phyloP scores from a whole-genome alignment of 1,284 basidiomycete species.

The Xerocomus tenax region DNA sequence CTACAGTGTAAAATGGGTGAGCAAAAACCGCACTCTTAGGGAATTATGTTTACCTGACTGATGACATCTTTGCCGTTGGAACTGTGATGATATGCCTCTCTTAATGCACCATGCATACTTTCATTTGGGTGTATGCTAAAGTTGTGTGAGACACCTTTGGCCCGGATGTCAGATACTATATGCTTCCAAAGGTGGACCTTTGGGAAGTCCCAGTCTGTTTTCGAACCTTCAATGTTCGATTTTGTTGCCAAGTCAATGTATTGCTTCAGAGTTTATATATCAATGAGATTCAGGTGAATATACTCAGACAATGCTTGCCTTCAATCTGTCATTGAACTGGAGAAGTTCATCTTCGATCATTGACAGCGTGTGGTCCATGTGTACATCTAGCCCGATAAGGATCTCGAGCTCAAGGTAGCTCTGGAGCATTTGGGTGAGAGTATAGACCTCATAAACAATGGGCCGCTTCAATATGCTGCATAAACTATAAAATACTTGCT shows the following conservation, averaged over 20 bases:
- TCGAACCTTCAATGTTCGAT: background rate
- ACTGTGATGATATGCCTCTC: background rate
- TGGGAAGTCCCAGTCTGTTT: background rate
- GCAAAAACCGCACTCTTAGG: too few relatives aligned
- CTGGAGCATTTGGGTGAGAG: background rate
- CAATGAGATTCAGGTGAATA: background rate
- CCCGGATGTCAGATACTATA: background rate
- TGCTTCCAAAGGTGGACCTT: background rate
- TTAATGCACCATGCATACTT: background rate
- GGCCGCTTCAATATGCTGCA: background rate
- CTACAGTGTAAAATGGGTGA: background rate
- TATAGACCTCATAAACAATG: background rate
- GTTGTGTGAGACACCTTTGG: background rate
- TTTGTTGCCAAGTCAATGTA: background rate
- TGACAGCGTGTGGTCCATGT: background rate
- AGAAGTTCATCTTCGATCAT: background rate
- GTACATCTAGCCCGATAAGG: background rate
- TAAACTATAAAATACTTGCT: background rate
- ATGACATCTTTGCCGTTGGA: background rate
- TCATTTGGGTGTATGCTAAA: background rate
- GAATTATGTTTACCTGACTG: background rate
- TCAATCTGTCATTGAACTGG: background rate
- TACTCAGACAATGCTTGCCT: background rate
- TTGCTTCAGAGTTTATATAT: background rate
- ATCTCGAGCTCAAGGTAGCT: background rate